phyloP scores from a whole-genome alignment of 176 grass and related monocot species.

The Bolboschoenus planiculmis region DNA sequence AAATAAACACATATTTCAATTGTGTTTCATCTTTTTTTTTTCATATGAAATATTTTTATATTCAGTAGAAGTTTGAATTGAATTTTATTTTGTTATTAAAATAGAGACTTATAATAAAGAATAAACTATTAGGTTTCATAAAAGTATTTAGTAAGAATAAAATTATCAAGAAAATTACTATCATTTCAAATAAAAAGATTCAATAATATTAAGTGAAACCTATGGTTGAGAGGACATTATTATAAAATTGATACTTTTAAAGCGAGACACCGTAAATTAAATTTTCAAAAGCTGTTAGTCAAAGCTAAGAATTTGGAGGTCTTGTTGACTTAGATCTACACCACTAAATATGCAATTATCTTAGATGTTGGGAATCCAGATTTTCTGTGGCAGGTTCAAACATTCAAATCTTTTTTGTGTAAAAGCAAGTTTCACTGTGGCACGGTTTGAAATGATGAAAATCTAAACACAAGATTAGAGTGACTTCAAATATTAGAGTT shows the following conservation, averaged over 20 bases:
- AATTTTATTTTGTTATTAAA: background rate
- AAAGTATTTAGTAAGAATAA: background rate
- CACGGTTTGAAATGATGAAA: too few species aligned
- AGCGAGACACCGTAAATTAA: background rate
- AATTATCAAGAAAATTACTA: background rate
- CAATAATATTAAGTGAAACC: background rate
- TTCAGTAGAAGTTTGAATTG: background rate
- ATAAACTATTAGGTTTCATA: background rate
- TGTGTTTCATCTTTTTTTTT: too few species aligned
- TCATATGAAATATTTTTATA: too few species aligned
- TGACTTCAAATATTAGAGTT: too few species aligned
- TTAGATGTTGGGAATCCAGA: background rate
- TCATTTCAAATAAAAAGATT: background rate
- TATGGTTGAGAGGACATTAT: background rate
- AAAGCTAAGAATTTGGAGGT: background rate
- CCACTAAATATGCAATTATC: background rate
- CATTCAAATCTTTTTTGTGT: background rate
- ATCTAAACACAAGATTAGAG: too few species aligned
- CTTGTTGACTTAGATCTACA: background rate
- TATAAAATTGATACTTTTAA: background rate
- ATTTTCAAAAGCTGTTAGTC: background rate
- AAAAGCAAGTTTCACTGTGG: background rate
- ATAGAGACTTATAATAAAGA: background rate
- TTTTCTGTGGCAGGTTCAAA: background rate
- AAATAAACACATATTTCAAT: too few species aligned